These are phyloP conservation scores for Eragrostis curvula DNA, from an alignment of 176 grass and related monocot genomes.

Conservation along the genomic window DNA sequence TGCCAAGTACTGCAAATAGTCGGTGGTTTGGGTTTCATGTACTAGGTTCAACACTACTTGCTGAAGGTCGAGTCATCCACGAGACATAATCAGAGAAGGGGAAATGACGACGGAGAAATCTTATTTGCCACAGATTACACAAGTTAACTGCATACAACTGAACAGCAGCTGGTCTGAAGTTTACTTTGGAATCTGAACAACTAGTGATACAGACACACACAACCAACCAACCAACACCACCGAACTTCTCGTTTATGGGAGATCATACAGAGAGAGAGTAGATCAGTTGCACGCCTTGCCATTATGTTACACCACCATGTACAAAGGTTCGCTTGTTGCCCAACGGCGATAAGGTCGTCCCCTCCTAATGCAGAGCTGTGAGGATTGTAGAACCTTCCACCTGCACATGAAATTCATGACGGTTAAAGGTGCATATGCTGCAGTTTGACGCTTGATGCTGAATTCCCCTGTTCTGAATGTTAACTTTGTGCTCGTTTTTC, in stretches of 20 bases:
- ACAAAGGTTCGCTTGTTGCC: constrained; percentile 21
- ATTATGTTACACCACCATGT: constrained; percentile 56
- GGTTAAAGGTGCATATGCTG: neutral
- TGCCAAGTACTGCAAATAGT: too few species aligned
- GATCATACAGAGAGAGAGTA: constrained; percentile 35
- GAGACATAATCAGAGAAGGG: neutral
- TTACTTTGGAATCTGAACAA: constrained; percentile 21
- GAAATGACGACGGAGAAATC: neutral
- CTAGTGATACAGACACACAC: neutral
- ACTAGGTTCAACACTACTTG: too few species aligned
- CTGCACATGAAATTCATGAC: constrained; percentile 27
- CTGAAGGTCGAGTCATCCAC: too few species aligned
- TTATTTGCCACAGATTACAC: constrained; percentile 20
- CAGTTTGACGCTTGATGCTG: neutral
- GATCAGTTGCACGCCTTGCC: constrained; percentile 25
- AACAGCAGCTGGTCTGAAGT: constrained; percentile 22
- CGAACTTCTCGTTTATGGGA: constrained; percentile 6
- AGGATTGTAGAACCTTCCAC: constrained; percentile 77
- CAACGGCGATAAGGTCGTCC: constrained; percentile 20
- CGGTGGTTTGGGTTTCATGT: too few species aligned
- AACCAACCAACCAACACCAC: constrained; percentile 13
- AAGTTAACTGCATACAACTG: constrained; percentile 32
- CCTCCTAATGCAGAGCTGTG: constrained; percentile 57
- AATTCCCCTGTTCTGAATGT: neutral
- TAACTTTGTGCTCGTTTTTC: neutral